A percentile compares a stretch with the other conserved stretches of the same genome.
Evolutionary conservation across 2,329 filamentous ascomycete species (phyloP).

Genomic region (Pseudohalonectria lignicola): DNA sequence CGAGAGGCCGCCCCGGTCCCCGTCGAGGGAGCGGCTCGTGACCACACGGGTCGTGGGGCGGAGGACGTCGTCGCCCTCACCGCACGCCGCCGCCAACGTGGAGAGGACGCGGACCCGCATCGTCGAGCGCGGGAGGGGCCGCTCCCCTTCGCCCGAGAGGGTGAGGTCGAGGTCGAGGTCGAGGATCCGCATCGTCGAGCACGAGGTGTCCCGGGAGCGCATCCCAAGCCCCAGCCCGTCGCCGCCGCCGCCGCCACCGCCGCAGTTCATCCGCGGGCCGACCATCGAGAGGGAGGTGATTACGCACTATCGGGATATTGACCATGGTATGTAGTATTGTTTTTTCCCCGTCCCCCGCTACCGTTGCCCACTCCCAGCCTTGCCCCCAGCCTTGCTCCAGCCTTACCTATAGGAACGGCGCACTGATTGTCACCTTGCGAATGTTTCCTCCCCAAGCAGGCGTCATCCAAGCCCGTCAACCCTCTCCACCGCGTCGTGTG

Average conservation of each 20-base stretch:
- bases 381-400: no score
- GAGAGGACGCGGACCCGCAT: constrained; percentile 28
- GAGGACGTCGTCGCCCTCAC: constrained; percentile 18
- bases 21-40: constrained; percentile 2
- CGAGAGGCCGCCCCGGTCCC: constrained; percentile 16
- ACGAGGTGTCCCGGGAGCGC: constrained; percentile 31
- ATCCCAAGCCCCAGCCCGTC: constrained; percentile 33
- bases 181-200: constrained; percentile 39
- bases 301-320: constrained; percentile 77
- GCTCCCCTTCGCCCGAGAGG: constrained; percentile 25
- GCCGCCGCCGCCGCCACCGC: constrained; percentile 44
- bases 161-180: constrained; percentile 23
- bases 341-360: neutral
- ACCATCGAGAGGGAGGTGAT: constrained; percentile 83
- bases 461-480: constrained; percentile 32
- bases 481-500: constrained; percentile 31
- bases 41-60: constrained; percentile 12
- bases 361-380: no score
- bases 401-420: no score
- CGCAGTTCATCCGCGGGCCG: constrained; percentile 59
- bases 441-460: constrained; percentile 23
- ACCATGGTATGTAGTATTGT: constrained; percentile 62
- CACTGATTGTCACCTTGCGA: no score
- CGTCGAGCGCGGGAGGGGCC: constrained; percentile 27
- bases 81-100: no score